Evolutionary conservation across 2,329 filamentous ascomycete genomes (phyloP).

Genomic region (Aureobasidium namibiae): DNA sequence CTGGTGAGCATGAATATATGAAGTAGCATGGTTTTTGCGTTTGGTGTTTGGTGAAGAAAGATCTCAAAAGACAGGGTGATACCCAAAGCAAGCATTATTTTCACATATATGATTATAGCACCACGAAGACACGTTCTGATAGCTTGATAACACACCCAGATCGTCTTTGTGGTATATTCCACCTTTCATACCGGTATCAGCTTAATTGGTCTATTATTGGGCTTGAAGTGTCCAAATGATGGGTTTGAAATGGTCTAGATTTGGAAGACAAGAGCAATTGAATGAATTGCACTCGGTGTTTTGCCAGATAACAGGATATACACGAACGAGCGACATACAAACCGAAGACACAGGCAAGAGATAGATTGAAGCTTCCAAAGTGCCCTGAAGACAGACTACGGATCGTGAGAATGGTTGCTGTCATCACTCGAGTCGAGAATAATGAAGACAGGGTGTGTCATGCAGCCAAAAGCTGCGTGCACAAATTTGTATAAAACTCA

Average conservation of each 20-base stretch:
- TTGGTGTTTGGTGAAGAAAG: neutral
- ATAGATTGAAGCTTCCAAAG: too few relatives aligned
- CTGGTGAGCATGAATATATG: too few relatives aligned
- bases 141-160: too few relatives aligned
- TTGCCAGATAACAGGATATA: neutral
- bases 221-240: neutral
- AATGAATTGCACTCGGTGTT: neutral
- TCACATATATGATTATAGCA: neutral
- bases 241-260: neutral
- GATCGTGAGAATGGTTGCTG: too few relatives aligned
- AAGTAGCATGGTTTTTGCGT: neutral
- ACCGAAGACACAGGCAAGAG: too few relatives aligned
- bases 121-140: neutral
- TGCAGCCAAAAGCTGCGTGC: neutral
- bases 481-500: neutral
- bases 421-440: neutral
- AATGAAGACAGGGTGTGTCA: neutral
- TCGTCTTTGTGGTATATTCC: neutral
- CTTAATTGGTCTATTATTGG: neutral
- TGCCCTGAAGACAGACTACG: too few relatives aligned
- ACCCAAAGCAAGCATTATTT: neutral
- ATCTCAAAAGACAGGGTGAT: neutral
- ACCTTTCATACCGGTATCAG: neutral
- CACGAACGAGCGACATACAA: neutral
- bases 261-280: neutral